phyloP scores from a whole-genome alignment of 2,329 filamentous ascomycete species.

The Trichoderma asperellum region DNA sequence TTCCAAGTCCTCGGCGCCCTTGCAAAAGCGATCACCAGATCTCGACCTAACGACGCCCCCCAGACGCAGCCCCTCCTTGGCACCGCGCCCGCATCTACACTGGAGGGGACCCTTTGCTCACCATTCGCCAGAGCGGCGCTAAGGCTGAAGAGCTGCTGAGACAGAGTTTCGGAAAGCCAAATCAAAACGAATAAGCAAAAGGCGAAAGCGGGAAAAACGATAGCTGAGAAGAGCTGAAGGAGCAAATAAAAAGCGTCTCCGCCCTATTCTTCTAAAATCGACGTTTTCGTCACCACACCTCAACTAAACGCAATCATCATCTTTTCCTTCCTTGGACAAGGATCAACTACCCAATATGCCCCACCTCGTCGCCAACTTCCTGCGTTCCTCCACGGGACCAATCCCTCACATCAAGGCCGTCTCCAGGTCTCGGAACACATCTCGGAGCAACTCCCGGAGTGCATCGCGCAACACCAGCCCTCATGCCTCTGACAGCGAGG shows the following conservation, averaged over 20 bases:
- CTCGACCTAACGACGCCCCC: background rate
- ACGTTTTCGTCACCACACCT: slow-evolving; percentile 18
- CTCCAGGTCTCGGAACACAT: slow-evolving; percentile 40
- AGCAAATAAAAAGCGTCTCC: slow-evolving; percentile 8
- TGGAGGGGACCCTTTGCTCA: background rate
- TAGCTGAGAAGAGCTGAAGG: background rate
- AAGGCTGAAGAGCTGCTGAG: slow-evolving; percentile 10
- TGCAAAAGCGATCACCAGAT: slow-evolving; percentile 16
- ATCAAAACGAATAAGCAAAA: background rate
- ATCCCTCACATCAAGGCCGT: slow-evolving; percentile 53
- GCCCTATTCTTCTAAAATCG: background rate
- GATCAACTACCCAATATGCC: slow-evolving; percentile 52
- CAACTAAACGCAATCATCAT: slow-evolving; percentile 11
- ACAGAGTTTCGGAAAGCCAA: background rate
- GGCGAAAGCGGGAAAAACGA: background rate
- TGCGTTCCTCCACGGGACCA: slow-evolving; percentile 60
- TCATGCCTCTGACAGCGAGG: slow-evolving; percentile 44
- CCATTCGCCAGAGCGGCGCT: slow-evolving; percentile 14
- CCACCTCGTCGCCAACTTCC: slow-evolving; percentile 61
- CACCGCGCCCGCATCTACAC: slow-evolving; percentile 11
- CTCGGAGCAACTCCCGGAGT: slow-evolving; percentile 37
- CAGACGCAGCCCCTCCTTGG: slow-evolving; percentile 15
- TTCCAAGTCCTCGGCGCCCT: slow-evolving; percentile 4
- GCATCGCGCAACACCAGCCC: slow-evolving; percentile 41
- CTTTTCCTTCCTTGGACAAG: background rate